Base-by-base conservation (phyloP, 2,329 filamentous ascomycete species). In the Arthrobotrys sinensis region DNA sequence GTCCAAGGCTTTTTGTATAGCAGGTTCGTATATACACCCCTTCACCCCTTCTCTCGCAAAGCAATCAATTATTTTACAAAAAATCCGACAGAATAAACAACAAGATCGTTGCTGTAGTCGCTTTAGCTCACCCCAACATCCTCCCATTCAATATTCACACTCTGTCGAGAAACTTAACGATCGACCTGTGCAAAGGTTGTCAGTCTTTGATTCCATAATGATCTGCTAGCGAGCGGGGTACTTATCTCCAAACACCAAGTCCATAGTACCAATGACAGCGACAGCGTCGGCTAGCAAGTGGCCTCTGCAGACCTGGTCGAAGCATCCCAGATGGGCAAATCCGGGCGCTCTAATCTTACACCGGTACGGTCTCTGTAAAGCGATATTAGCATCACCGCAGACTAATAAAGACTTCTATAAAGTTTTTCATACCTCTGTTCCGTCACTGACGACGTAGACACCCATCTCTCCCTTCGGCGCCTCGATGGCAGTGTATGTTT, bases 401-500 rank as follows among this genome's bases (percentile, higher is more conserved):
- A 24, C 45, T 24, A 2, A 45, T 12, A 48, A 55, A 14, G 8
- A 6, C 5, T 32, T 28, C 4, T 40, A 65, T 24, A 7, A 65
- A 7, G 14, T 16, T 10, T 21, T 16, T 10, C 65, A 36, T 70
- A 75, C 76, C 89, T 99, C 96, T 84, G 91, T 96, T 80, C 96
- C 96, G 84, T 99, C 96, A 84, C 93, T 97, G 83, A 99, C 96
- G 64, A 99, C 87, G 85, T 92, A 99, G 52, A 99, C 96, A 85
- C 92, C 96, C 96, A 99, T 99, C 88, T 99, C 96, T 83, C 96
- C 96, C 91, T 99, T 99, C 79, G 96, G 96, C n/a, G 96, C 96
- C 88, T 99, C 96, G 81, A 99, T 99, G 80, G 92, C 95, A 55
- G 92, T 94, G 88, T 99, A 99, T 4, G 96, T 99, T 88, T 99